Base-by-base conservation (phyloP, 2,329 filamentous ascomycete species). In the Pestalotiopsis sp. region DNA sequence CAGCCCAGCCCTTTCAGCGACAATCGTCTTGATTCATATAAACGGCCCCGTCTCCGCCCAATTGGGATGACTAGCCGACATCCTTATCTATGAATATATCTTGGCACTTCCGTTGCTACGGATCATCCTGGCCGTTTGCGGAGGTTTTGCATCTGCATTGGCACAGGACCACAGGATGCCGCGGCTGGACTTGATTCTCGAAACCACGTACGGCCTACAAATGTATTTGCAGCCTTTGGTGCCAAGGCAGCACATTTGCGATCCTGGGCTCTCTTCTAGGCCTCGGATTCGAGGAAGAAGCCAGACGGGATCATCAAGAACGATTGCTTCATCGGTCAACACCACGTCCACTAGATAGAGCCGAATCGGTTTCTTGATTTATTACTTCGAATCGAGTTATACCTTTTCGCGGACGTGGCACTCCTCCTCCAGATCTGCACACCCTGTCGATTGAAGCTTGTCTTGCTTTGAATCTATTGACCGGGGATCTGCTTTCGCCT, bases 81-180 rank as follows among this genome's bases (percentile, higher is more conserved):
- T 62, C 31, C 59, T 62, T 62, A 62, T 62, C 59, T 62, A 20
- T 62, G 59, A 39, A 39, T 62, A 62, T 27, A 62, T 27, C 59
- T 59, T 52, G 36, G 59, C 27, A 14, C 20, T 36, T 20, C 59
- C 20, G 25, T 36, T 59, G 23, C n/a, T 59, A 25, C 23, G 57
- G 23, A 11, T 27, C 57, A 27, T 13, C 57, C 57, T 36, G 23
- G 23, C 23, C 57, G 20, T 14, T 36, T 59, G 57, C 23, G 57
- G 27, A 27, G 57, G 57, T 27, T 59, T 36, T 59, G 57, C 57
- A 17, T 23, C 14, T 27, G 27, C 27, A 27, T 13, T 59, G 27
- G 20, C 27, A 59, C 36, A 52, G 45, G 45, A 20, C 45, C 45
- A 52, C 17, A 52, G 45, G 45, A 52, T 52, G 20, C 20, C 45